Evolutionary conservation across 176 grass and related monocot genomes (phyloP).

Genomic region (Urochloa ruziziensis): DNA sequence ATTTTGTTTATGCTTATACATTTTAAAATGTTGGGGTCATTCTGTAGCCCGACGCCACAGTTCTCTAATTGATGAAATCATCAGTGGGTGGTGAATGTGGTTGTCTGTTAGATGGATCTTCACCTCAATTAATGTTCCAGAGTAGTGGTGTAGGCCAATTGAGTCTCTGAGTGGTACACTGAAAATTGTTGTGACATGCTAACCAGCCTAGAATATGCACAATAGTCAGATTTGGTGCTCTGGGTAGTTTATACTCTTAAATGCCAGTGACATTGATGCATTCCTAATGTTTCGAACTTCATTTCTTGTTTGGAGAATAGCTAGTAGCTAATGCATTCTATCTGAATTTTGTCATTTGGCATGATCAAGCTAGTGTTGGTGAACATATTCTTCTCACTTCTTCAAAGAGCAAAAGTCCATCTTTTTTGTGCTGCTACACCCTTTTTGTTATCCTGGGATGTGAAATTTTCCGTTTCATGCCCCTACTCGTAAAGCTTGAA

Average conservation of each 20-base stretch:
- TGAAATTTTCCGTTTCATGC: background rate
- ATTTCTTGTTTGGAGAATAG: background rate
- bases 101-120: slow-evolving; percentile 2
- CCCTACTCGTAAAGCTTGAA: background rate
- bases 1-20: background rate
- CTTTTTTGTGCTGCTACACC: background rate
- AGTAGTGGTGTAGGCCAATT: background rate
- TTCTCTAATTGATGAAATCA: slow-evolving; percentile 25
- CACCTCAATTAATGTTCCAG: background rate
- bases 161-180: background rate
- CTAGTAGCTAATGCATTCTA: slow-evolving; percentile 8
- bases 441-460: background rate
- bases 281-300: background rate
- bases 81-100: background rate
- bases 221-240: background rate
- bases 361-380: too few relatives aligned
- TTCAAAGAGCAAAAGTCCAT: background rate
- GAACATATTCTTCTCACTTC: slow-evolving; percentile 23
- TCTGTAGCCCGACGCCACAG: background rate
- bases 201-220: background rate
- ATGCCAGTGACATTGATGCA: background rate
- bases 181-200: background rate
- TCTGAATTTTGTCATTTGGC: too few relatives aligned
- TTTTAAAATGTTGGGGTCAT: background rate
- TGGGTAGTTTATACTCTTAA: background rate